phyloP scores from a whole-genome alignment of 2,329 filamentous ascomycete species.

The Aureobasidium sp. region DNA sequence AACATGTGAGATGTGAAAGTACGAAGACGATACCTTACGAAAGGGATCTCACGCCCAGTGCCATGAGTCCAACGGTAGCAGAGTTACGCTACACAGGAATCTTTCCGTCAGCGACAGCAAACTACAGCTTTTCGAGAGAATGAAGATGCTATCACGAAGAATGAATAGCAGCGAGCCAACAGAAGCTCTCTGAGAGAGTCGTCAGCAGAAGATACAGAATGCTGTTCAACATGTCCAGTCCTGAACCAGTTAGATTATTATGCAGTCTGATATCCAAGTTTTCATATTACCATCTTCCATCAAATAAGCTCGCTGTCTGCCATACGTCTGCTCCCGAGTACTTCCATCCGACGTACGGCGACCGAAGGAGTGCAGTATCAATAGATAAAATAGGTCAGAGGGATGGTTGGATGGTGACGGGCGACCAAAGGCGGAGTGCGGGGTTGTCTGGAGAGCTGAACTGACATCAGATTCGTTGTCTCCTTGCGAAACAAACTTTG shows the following conservation, averaged over 20 bases:
- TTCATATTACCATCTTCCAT: background rate
- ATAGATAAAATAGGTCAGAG: background rate
- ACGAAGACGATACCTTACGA: background rate
- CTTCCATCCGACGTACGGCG: too few species aligned
- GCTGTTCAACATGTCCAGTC: background rate
- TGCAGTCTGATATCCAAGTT: background rate
- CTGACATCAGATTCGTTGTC: background rate
- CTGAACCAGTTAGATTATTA: background rate
- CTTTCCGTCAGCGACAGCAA: background rate
- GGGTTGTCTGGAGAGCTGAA: background rate
- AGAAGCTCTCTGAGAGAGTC: background rate
- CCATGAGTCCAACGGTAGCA: background rate
- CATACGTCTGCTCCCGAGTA: background rate
- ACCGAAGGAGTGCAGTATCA: background rate
- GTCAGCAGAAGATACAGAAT: background rate
- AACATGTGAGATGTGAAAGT: background rate
- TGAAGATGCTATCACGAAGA: background rate
- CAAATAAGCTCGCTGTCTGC: background rate
- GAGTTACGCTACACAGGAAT: background rate
- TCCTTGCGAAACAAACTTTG: background rate
- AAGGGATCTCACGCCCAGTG: background rate
- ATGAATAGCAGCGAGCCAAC: background rate
- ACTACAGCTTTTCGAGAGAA: conserved; percentile 4
- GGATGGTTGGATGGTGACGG: background rate
- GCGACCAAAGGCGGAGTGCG: background rate